Base-by-base conservation (phyloP, 2,329 filamentous ascomycete species). In the Diaporthe batatas region DNA sequence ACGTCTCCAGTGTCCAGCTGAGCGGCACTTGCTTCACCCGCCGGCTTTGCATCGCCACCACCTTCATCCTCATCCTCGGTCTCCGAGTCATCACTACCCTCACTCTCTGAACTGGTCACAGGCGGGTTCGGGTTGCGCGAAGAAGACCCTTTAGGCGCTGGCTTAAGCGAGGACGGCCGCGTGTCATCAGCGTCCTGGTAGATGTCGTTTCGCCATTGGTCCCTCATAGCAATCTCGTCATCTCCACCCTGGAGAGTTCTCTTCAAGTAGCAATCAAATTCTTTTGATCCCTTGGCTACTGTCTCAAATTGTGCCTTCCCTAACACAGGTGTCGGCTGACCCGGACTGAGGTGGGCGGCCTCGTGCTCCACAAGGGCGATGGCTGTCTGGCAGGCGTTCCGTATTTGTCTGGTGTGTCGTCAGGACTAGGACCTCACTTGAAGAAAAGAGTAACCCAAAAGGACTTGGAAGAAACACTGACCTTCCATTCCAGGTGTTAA, bases 351-450 rank as follows among this genome's bases (percentile, higher is more conserved):
- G 12, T 65, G 55, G 18, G 57, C 54, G 5, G 55, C 68, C 57
- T 71, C 55, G 32, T 51, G 39, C 55, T 71, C 68, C n/a, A 54
- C 68, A 39, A 71, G 68, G 1, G 68, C 68, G 16, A 71, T 71
- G 32, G 68, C 68, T 14, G 55, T 71, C 23, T 71, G 68, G 51
- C 54, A 71, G 23, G 68, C 68, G 47, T 65, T 64, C 14, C 68
- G 39, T 71, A 64, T 71, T 58, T 71, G 68, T 11, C 68, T 64
- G 8, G 12, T 42, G 2, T 5, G 12, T 14, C 32, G 57, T 71
- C 29, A 71, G 7, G 21, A 54, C 7, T 14, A 6, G 21, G 2
- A 23, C 18, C 1, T 25, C 1, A 23, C 21, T 3, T n/a, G 7
- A 8, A 8, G 23, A 47, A 21, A 23, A 23, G 23, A 4, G 34